Base-by-base conservation (phyloP, 495 filamentous ascomycete species). In the Tetracladium marchalianum region DNA sequence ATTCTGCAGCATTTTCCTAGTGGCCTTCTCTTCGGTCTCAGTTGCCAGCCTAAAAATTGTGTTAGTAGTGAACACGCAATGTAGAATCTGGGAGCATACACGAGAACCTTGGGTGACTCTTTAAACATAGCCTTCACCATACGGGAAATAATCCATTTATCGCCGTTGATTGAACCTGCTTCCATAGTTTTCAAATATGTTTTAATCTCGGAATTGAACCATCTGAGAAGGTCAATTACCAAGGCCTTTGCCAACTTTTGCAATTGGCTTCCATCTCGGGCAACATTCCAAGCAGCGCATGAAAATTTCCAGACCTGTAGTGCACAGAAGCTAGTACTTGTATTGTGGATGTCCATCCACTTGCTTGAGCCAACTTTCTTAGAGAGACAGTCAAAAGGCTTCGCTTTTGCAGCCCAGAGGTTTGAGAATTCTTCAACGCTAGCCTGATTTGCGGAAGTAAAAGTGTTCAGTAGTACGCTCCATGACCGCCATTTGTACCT, bases 401-500 rank as follows among this genome's bases (percentile, higher is more conserved):
- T 39, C 2, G 31, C 17, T 31, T 27, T 1, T 18, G 47, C 13
- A 11, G 47, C 22, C 48, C 41, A 47, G 1, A 54, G 40, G 13
- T 7, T 12, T 7, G 35, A 11, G 5, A 54, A 1, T 13, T 54
- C 40, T 11, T 45, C 36, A 32, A 57, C 4, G 15, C 31, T 33
- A 11, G 41, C n/a, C 10, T 10, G 10, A 24, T 39, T 43, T 19
- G 42, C 11, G 43, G 49, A 53, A 13, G 49, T 16, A 1, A 53
- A 10, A 6, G 47, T 49, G 10, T 41, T 41, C 0, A 52, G 53
- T 0, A 61, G 16, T 22, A 55, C 48, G 40, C 51, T 49, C 55
- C 53, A 57, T 16, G 44, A 46, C 13, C 58, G 58, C 49, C 55
- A 58, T 35, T 42, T 44, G 24, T 61, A 55, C 38, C 47, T 39